These are phyloP conservation scores for Tuctoria greenei DNA, from an alignment of 176 grass and related monocot genomes.

Conservation along the genomic window DNA sequence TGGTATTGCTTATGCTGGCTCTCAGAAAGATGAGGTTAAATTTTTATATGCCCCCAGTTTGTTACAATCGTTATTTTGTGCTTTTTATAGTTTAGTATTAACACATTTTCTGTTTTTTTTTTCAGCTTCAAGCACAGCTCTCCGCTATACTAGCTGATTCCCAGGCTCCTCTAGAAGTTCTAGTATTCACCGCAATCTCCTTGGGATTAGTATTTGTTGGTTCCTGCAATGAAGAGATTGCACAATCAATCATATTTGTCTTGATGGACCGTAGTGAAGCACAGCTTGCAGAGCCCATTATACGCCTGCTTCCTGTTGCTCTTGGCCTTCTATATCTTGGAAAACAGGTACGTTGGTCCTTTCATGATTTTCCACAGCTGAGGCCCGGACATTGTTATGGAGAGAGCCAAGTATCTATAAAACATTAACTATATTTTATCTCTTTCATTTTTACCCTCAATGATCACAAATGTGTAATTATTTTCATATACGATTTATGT, in stretches of 20 bases:
- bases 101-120: constrained; percentile 37
- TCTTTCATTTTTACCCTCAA: background rate
- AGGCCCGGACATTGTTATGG: background rate
- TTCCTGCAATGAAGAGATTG: constrained; percentile 94
- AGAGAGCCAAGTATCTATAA: background rate
- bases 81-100: constrained; percentile 1
- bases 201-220: constrained; percentile 79
- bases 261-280: constrained; percentile 87
- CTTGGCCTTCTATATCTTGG: constrained; percentile 94
- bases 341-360: constrained; percentile 61
- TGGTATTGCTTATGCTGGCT: constrained; percentile 79
- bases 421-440: background rate
- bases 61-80: background rate
- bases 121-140: constrained; percentile 60
- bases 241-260: constrained; percentile 78
- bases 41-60: background rate
- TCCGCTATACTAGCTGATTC: constrained; percentile 63
- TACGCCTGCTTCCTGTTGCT: constrained; percentile 70
- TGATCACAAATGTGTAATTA: background rate
- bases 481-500: background rate
- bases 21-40: constrained; percentile 65
- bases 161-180: constrained; percentile 69
- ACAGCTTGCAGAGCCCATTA: constrained; percentile 71
- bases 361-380: background rate
- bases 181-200: constrained; percentile 73